A percentile compares a stretch with the other conserved stretches of the same genome.
Evolutionary conservation across 495 filamentous ascomycete species (phyloP).

Genomic region (Lindgomyces ingoldianus): DNA sequence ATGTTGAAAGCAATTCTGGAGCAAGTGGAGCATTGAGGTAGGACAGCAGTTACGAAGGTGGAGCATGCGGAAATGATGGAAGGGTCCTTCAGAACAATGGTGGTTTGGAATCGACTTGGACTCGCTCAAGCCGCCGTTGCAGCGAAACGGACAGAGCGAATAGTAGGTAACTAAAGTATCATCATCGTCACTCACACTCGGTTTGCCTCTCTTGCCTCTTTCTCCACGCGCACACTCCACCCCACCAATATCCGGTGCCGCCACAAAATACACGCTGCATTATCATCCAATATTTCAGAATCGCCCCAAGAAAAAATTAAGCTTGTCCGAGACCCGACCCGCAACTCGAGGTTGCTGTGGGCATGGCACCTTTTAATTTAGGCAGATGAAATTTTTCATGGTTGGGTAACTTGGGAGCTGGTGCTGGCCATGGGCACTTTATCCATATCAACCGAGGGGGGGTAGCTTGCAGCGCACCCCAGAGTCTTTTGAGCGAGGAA

Average conservation of each 20-base stretch:
- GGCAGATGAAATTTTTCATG: background rate
- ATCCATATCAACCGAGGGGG: background rate
- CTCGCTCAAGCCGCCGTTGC: background rate
- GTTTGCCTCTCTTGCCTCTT: no score
- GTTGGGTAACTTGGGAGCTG: background rate
- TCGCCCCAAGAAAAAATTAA: background rate
- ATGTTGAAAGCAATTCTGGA: background rate
- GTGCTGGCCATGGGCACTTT: background rate
- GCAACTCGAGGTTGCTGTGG: no score
- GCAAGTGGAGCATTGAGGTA: background rate
- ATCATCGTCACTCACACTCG: background rate
- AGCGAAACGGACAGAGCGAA: background rate
- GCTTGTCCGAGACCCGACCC: background rate
- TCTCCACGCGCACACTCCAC: background rate
- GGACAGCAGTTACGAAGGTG: no score
- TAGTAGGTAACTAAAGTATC: background rate
- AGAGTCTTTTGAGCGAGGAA: background rate
- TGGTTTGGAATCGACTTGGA: background rate
- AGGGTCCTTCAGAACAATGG: background rate
- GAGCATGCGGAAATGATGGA: background rate
- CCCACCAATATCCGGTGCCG: background rate
- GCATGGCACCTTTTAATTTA: slow-evolving; percentile 13
- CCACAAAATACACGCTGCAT: background rate
- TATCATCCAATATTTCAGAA: slow-evolving; percentile 11
- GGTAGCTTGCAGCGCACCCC: background rate